Evolutionary conservation across 2,329 filamentous ascomycete species (phyloP).

Genomic region (Tympanopsis confertula): DNA sequence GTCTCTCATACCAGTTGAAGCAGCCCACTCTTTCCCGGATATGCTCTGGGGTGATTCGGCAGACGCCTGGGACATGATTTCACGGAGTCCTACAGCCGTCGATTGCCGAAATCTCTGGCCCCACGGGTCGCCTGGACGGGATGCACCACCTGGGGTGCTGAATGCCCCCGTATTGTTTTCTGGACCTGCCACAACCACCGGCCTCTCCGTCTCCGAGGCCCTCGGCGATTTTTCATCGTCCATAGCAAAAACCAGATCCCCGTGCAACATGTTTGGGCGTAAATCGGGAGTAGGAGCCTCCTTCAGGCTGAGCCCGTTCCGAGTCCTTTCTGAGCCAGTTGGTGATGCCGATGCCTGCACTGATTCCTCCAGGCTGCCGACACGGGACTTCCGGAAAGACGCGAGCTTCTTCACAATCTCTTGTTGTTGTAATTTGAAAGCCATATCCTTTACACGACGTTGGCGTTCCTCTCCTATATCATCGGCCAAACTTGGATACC

Average conservation of each 20-base stretch:
- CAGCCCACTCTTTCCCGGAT: slow-evolving; percentile 38
- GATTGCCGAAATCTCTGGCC: background rate
- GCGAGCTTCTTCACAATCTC: slow-evolving; percentile 55
- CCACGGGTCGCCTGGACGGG: slow-evolving; percentile 3
- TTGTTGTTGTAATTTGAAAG: slow-evolving; percentile 48
- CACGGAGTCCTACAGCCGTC: background rate
- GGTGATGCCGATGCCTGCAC: slow-evolving; percentile 24
- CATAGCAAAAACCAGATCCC: slow-evolving; percentile 88
- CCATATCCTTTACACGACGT: slow-evolving; percentile 65
- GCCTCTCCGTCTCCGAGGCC: slow-evolving; percentile 12
- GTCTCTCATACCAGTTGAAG: slow-evolving; percentile 35
- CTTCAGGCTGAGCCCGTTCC: slow-evolving; percentile 31
- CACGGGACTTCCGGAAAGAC: slow-evolving; percentile 45
- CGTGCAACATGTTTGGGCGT: slow-evolving; percentile 54
- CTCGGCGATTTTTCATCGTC: slow-evolving; percentile 55
- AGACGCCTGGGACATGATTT: background rate
- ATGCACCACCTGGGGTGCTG: slow-evolving; percentile 3
- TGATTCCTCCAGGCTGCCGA: slow-evolving; percentile 55
- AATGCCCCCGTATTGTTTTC: slow-evolving; percentile 1
- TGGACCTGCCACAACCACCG: slow-evolving; percentile 4
- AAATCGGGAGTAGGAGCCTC: slow-evolving; percentile 55
- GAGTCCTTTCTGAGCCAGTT: slow-evolving; percentile 33
- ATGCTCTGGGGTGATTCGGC: slow-evolving; percentile 31
- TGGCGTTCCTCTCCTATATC: slow-evolving; percentile 60
- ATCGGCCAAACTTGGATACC: slow-evolving; percentile 47